A percentile compares a stretch with the other conserved stretches of the same genome.
phyloP scores from a whole-genome alignment of 371 early-diverging fungal species.

The Syncephalastrum monosporum region DNA sequence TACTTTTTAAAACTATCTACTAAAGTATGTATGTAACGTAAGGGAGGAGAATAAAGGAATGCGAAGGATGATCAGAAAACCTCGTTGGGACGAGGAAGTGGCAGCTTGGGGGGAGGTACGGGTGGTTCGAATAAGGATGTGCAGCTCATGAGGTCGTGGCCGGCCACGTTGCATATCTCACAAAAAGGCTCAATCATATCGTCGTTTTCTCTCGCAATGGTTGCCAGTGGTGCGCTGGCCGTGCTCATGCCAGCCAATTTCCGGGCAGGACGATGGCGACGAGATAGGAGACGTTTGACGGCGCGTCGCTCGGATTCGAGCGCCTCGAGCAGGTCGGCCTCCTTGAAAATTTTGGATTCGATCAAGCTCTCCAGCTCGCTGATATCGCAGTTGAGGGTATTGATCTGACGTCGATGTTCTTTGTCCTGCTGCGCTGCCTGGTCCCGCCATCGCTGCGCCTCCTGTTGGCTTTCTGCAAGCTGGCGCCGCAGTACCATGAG shows the following conservation, averaged over 20 bases:
- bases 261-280: conserved; percentile 36
- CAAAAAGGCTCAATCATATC: conserved; percentile 35
- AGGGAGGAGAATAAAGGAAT: no score
- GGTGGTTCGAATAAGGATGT: conserved; percentile 25
- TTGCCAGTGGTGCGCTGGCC: conserved; percentile 2
- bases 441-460: background rate
- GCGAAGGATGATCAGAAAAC: conserved; percentile 3
- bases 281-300: conserved; percentile 41
- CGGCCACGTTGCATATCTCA: conserved; percentile 59
- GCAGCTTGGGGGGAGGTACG: background rate
- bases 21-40: no score
- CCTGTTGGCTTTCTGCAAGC: no score
- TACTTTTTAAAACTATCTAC: no score
- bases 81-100: no score
- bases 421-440: conserved; percentile 45
- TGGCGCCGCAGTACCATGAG: no score
- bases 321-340: conserved; percentile 60
- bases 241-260: conserved; percentile 19
- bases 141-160: conserved; percentile 58
- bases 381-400: conserved; percentile 56
- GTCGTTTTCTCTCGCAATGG: background rate
- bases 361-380: conserved; percentile 58
- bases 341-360: conserved; percentile 66
- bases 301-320: conserved; percentile 36
- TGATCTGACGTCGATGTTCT: conserved; percentile 50